Evolutionary conservation across 106 monocot genomes (phyloP).

Genomic region (Acorus gramineus): DNA sequence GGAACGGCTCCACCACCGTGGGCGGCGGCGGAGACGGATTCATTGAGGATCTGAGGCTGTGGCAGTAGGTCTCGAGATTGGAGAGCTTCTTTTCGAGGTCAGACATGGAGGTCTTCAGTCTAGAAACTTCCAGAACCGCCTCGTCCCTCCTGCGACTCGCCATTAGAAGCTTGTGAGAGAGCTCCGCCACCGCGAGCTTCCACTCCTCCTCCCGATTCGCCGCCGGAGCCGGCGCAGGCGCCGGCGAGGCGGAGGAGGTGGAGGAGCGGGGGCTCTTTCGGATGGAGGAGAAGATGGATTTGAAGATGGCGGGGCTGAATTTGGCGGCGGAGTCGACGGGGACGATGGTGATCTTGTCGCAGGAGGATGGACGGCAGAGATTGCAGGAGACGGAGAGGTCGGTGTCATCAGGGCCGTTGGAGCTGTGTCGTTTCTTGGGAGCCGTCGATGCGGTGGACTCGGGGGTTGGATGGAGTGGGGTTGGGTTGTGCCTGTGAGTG

Average conservation of each 20-base stretch:
- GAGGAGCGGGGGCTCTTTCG: conserved; percentile 9
- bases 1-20: conserved; percentile 32
- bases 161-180: conserved; percentile 64
- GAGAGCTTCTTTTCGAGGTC: conserved; percentile 73
- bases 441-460: neutral
- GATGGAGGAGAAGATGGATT: conserved; percentile 27
- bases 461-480: conserved; percentile 18
- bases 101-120: conserved; percentile 46
- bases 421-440: conserved; percentile 2
- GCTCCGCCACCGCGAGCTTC: conserved; percentile 47
- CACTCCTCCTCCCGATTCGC: conserved; percentile 18
- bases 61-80: conserved; percentile 39
- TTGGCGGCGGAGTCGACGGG: conserved; percentile 26
- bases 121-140: conserved; percentile 34
- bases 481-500: conserved; percentile 17
- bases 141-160: conserved; percentile 52
- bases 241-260: conserved; percentile 10
- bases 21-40: neutral
- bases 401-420: neutral
- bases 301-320: conserved; percentile 18
- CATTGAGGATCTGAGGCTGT: conserved; percentile 21
- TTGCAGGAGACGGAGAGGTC: conserved; percentile 41
- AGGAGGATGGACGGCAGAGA: conserved; percentile 66
- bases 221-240: conserved; percentile 1
- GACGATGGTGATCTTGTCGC: conserved; percentile 45